Evolutionary conservation across 352 stramenopile species (phyloP).

Genomic region (Globisporangium recalcitrans): DNA sequence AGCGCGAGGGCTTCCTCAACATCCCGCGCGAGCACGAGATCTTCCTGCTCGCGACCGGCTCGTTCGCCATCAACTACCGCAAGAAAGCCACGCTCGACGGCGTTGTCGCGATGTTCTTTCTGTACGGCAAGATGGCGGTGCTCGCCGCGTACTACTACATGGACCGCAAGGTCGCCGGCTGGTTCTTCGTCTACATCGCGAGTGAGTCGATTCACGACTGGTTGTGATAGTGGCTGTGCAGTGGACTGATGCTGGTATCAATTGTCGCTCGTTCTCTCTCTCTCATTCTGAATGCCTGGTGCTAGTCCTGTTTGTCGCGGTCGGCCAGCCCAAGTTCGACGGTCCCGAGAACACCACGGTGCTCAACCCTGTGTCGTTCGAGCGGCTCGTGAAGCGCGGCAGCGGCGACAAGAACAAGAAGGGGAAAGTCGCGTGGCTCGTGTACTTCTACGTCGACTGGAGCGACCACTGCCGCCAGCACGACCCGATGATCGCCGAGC

Average conservation of each 20-base stretch:
- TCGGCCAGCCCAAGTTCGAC: slow-evolving; percentile 59
- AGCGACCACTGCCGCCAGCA: slow-evolving; percentile 70
- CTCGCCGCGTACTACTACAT: slow-evolving; percentile 63
- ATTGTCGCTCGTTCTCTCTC: not conserved
- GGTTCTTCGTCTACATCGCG: slow-evolving; percentile 54
- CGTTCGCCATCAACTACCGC: slow-evolving; percentile 65
- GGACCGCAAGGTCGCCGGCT: slow-evolving; percentile 53
- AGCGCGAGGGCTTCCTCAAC: slow-evolving; percentile 60
- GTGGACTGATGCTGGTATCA: no score
- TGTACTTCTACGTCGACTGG: slow-evolving; percentile 74
- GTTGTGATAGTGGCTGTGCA: not conserved
- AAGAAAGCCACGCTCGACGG: slow-evolving; percentile 71
- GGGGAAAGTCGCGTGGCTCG: slow-evolving; percentile 48
- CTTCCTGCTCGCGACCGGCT: slow-evolving; percentile 46
- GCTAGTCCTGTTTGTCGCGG: slow-evolving; percentile 45
- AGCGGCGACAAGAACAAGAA: slow-evolving; percentile 23
- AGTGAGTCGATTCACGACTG: slow-evolving; percentile 19
- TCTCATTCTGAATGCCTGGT: slow-evolving; percentile 12
- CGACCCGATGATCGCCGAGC: slow-evolving; percentile 63
- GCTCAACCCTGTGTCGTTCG: slow-evolving; percentile 41
- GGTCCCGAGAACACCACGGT: slow-evolving; percentile 48
- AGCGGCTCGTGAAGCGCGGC: slow-evolving; percentile 39
- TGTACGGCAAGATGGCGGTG: slow-evolving; percentile 64
- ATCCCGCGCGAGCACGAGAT: slow-evolving; percentile 68
- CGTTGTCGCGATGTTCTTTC: slow-evolving; percentile 57